Conservation (phyloP, 2,329 filamentous ascomycete species). For the Cladosporium sp. region DNA sequence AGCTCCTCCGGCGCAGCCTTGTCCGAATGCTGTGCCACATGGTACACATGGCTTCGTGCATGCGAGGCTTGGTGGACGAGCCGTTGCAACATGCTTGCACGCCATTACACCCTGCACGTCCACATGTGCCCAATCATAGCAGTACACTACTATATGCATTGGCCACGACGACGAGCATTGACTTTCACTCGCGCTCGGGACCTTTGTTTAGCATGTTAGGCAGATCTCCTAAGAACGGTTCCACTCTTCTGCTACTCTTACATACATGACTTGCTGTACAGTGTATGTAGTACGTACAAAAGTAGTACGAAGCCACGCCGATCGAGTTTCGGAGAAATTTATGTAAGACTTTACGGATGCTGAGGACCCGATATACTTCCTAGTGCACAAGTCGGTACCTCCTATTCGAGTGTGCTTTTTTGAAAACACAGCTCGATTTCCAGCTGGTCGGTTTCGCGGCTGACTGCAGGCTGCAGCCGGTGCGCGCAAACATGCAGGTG, state of each 20-base stretch:
- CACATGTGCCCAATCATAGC: conserved; percentile 1
- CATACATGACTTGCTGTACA: not conserved
- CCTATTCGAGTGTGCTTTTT: not conserved
- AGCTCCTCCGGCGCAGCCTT: not conserved
- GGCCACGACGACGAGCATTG: not conserved
- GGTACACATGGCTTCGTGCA: conserved; percentile 11
- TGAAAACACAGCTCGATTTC: not conserved
- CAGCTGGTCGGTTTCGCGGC: not conserved
- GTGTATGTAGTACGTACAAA: not conserved
- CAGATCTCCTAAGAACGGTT: conserved; percentile 6
- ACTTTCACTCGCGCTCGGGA: not conserved
- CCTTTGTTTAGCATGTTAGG: conserved; percentile 6
- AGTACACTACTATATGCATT: not conserved
- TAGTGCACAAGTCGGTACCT: not conserved
- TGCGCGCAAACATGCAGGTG: conserved; percentile 2
- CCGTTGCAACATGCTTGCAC: conserved; percentile 8
- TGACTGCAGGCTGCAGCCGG: not conserved
- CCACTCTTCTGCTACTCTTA: not conserved
- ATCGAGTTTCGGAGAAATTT: not conserved
- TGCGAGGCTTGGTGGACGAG: conserved; percentile 5
- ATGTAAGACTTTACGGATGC: not conserved
- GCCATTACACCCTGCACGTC: not conserved
- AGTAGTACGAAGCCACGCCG: not conserved
- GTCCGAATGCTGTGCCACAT: conserved; percentile 15
- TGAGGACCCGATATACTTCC: not conserved